phyloP scores from a whole-genome alignment of 768 basidiomycete species.

The Russula earlei region DNA sequence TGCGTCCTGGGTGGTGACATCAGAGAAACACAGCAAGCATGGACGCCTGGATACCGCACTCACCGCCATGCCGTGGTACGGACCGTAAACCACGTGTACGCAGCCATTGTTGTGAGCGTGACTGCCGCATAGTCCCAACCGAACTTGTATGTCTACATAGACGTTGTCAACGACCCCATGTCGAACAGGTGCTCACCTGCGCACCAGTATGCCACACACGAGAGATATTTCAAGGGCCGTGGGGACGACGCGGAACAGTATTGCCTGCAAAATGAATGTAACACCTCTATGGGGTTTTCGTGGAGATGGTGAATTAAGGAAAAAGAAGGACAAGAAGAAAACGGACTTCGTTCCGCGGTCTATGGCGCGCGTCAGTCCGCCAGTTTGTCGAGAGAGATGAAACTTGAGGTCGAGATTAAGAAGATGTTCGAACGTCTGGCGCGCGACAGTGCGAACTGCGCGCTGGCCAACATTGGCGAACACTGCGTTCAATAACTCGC shows the following conservation, averaged over 20 bases:
- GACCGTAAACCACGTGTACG: conserved; percentile 97
- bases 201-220: conserved; percentile 93
- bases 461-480: conserved; percentile 94
- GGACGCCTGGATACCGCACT: conserved; percentile 6
- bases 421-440: conserved; percentile 92
- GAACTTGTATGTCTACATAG: conserved; percentile 82
- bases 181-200: conserved; percentile 23
- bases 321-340: conserved; percentile 16
- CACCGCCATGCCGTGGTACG: conserved; percentile 94
- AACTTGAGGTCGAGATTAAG: conserved; percentile 86
- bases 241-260: conserved; percentile 90
- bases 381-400: conserved; percentile 88
- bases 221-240: conserved; percentile 93
- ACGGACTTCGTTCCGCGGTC: conserved; percentile 92
- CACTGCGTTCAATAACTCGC: conserved; percentile 88
- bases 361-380: conserved; percentile 91
- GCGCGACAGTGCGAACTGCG: conserved; percentile 88
- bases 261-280: conserved; percentile 85
- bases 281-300: conserved; percentile 77
- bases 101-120: conserved; percentile 71
- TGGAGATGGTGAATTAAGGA: not conserved
- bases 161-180: not conserved
- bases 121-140: conserved; percentile 96
- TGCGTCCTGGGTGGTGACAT: conserved; percentile 52
- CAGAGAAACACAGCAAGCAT: not conserved